Base-by-base conservation (phyloP, 495 filamentous ascomycete genomes). In the Cudoniella acicularis region DNA sequence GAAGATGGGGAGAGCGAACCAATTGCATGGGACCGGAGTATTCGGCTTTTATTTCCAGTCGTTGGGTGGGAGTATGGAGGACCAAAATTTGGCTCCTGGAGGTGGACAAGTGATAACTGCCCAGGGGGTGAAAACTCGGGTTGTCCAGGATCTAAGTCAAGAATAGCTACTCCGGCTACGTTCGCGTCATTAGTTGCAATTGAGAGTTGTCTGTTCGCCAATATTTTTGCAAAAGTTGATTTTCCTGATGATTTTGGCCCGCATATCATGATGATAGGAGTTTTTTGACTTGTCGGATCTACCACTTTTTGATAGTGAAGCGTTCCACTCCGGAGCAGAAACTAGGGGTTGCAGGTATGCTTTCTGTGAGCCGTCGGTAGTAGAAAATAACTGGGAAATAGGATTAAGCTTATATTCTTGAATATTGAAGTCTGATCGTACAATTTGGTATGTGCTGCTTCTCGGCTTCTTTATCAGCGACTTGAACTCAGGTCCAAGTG, bases 241-340 rank as follows among this genome's bases (percentile, higher is more conserved):
- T 96, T 96, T 16, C 92, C 92, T 13, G 90, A 88, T 1, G 82
- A 86, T 58, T 95, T 93, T 0, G 90, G 87, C 1, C 92, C 92
- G 52, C 86, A 90, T 2, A 93, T 69, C 56, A 93, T 75, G 2
- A 84, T 71, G 54, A 77, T 59, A 61, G 74, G 54, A 62, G 75
- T 56, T 4, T 64, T 56, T 77, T 77, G 41, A 74, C 75, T 8
- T 71, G 76, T 16, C 68, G 58, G 36, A 73, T 75, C 40, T 67
- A 68, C 24, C 71, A 69, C 17, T 56, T n/a, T 64, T 26, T 66
- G 73, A 23, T 73, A 75, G 49, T 70, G 57, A 71, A 62, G 72
- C 72, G 56, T 81, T 83, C 88, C 88, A 91, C 66, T 87, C 83
- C 20, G 83, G 79, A 4, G 83, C 82, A 11, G 83, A 78, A 61